These are phyloP conservation scores for Pythium biforme DNA, from an alignment of 352 stramenopile species.

Conservation along the genomic window DNA sequence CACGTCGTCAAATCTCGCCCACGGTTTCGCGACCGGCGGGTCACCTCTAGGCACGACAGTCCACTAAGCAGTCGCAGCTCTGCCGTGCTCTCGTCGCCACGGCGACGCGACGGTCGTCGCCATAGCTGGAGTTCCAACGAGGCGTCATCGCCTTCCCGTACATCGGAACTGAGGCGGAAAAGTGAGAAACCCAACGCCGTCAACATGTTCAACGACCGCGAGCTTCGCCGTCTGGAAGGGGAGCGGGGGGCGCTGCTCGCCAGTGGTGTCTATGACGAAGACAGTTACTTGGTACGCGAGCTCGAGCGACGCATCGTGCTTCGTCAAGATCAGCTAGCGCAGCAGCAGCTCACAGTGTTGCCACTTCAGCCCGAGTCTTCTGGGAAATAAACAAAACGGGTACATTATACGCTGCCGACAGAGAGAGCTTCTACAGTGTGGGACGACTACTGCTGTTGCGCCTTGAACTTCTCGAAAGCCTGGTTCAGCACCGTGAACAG, in stretches of 20 bases:
- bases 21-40: background rate
- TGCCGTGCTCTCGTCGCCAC: background rate
- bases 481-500: conserved; percentile 88
- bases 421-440: background rate
- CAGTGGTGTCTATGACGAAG: conserved; percentile 55
- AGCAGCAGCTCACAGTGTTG: background rate
- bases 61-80: background rate
- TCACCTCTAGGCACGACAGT: background rate
- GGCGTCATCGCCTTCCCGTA: background rate
- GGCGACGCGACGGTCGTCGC: background rate
- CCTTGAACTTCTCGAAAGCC: conserved; percentile 86
- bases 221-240: conserved; percentile 47
- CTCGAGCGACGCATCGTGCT: conserved; percentile 58
- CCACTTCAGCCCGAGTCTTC: too few relatives aligned
- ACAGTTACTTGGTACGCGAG: conserved; percentile 68
- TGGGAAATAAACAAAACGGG: background rate
- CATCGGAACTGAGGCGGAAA: background rate
- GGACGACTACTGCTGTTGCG: conserved; percentile 18
- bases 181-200: background rate
- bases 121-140: conserved; percentile 21
- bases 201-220: conserved; percentile 13
- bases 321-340: conserved; percentile 19
- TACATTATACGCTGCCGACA: background rate
- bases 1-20: background rate
- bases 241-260: conserved; percentile 59